Percentiles rank a stretch among this genome's conserved stretches.
These are phyloP conservation scores for Helicostylum pulchrum DNA, from an alignment of 192 early-diverging fungal species.

Conservation along the genomic window DNA sequence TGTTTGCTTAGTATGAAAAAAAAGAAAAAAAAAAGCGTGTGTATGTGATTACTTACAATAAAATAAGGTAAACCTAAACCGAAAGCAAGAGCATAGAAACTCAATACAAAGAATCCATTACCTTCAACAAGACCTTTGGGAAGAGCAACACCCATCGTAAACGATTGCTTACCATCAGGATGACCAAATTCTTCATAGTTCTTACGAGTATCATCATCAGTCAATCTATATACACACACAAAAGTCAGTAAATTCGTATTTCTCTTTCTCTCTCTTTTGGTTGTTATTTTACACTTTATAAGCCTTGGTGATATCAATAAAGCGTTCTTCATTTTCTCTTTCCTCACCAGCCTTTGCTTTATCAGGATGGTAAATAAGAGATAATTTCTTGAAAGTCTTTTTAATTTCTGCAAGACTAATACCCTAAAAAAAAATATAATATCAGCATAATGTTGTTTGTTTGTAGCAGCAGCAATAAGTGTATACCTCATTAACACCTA, in stretches of 20 bases:
- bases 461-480: no score
- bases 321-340: constrained; percentile 69
- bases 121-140: constrained; percentile 88
- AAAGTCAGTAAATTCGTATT: background rate
- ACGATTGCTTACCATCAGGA: constrained; percentile 94
- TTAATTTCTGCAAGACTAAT: constrained; percentile 58
- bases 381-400: constrained; percentile 66
- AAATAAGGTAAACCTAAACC: constrained; percentile 84
- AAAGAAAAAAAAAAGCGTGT: background rate
- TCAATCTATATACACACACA: constrained; percentile 53
- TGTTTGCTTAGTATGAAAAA: background rate
- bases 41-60: constrained; percentile 55
- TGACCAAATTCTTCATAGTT: constrained; percentile 96
- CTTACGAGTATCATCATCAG: constrained; percentile 83
- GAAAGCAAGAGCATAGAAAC: constrained; percentile 84
- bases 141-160: constrained; percentile 90
- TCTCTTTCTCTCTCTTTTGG: background rate
- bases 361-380: constrained; percentile 71
- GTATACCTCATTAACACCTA: constrained; percentile 71
- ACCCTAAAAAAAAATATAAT: constrained; percentile 27
- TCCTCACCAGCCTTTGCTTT: constrained; percentile 67
- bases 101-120: constrained; percentile 79
- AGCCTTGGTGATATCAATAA: constrained; percentile 88
- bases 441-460: constrained; percentile 4
- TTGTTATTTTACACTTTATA: constrained; percentile 69